A percentile compares a stretch with the other conserved stretches of the same genome.
phyloP scores from a whole-genome alignment of 164 flowering plant species.

The Saururus chinensis region DNA sequence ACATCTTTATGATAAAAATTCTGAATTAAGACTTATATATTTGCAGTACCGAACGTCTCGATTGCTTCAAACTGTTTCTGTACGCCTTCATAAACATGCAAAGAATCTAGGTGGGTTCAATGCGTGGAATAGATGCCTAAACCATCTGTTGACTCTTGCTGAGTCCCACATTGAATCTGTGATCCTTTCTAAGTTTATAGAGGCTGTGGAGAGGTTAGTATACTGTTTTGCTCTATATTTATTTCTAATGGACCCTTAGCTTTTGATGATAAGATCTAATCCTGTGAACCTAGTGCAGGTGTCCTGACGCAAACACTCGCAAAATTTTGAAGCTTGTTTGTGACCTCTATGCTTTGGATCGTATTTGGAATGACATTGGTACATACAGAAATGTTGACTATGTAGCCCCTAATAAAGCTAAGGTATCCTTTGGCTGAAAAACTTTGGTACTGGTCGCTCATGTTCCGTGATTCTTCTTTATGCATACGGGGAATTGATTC shows the following conservation, averaged over 20 bases:
- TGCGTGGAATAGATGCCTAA: slow-evolving; percentile 98
- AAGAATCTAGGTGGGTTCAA: slow-evolving; percentile 85
- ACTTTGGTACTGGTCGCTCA: too few relatives aligned
- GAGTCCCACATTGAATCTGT: slow-evolving; percentile 95
- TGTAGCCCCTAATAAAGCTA: slow-evolving; percentile 97
- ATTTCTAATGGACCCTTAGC: not conserved
- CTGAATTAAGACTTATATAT: slow-evolving; percentile 1
- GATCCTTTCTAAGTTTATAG: slow-evolving; percentile 81
- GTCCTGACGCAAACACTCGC: slow-evolving; percentile 58
- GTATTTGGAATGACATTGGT: slow-evolving; percentile 95
- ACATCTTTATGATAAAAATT: too few relatives aligned
- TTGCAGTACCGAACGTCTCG: slow-evolving; percentile 90
- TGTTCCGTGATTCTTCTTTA: too few relatives aligned
- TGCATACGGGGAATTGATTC: not conserved
- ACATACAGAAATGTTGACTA: slow-evolving; percentile 94
- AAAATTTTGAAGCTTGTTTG: slow-evolving; percentile 76
- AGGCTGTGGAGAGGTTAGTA: slow-evolving; percentile 65
- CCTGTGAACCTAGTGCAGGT: slow-evolving; percentile 32
- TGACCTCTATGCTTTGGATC: slow-evolving; percentile 88
- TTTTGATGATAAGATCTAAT: not conserved
- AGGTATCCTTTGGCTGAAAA: slow-evolving; percentile 38
- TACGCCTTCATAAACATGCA: slow-evolving; percentile 70
- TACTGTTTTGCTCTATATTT: not conserved
- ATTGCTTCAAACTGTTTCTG: slow-evolving; percentile 78
- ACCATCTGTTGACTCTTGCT: slow-evolving; percentile 87